A percentile compares a stretch with the other conserved stretches of the same genome.
phyloP scores from a whole-genome alignment of 768 basidiomycete species.

The Suillus subalutaceus region DNA sequence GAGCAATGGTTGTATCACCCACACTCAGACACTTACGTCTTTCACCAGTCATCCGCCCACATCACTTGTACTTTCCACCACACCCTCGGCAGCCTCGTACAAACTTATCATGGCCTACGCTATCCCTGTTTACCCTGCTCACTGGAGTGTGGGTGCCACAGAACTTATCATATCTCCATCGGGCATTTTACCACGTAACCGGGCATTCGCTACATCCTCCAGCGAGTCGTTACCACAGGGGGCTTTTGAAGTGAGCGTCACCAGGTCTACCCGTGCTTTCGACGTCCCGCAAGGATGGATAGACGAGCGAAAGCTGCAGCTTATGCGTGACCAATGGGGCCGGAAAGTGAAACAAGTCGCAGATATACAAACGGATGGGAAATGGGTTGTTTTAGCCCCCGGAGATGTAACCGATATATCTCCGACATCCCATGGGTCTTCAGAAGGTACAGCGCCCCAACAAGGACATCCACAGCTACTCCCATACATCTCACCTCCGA shows the following conservation, averaged over 20 bases:
- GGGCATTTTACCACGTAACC: constrained; percentile 16
- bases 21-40: constrained; percentile 70
- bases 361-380: constrained; percentile 82
- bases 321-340: constrained; percentile 76
- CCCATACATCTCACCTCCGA: constrained; percentile 35
- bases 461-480: constrained; percentile 21
- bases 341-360: constrained; percentile 72
- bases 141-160: constrained; percentile 79
- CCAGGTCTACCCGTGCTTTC: constrained; percentile 67
- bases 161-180: constrained; percentile 66
- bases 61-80: constrained; percentile 73
- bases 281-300: constrained; percentile 77
- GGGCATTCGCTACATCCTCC: constrained; percentile 11
- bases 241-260: constrained; percentile 53
- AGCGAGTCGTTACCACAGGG: constrained; percentile 21
- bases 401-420: constrained; percentile 36
- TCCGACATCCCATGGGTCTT: constrained; percentile 20
- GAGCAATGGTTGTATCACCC: constrained; percentile 50
- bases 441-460: constrained; percentile 29
- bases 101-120: constrained; percentile 78
- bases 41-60: constrained; percentile 81
- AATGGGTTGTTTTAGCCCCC: constrained; percentile 81
- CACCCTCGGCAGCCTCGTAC: constrained; percentile 57
- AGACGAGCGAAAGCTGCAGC: constrained; percentile 61
- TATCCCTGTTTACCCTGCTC: constrained; percentile 76